Conservation (phyloP, 176 grass and related monocot species). For the Eleusine indica region DNA sequence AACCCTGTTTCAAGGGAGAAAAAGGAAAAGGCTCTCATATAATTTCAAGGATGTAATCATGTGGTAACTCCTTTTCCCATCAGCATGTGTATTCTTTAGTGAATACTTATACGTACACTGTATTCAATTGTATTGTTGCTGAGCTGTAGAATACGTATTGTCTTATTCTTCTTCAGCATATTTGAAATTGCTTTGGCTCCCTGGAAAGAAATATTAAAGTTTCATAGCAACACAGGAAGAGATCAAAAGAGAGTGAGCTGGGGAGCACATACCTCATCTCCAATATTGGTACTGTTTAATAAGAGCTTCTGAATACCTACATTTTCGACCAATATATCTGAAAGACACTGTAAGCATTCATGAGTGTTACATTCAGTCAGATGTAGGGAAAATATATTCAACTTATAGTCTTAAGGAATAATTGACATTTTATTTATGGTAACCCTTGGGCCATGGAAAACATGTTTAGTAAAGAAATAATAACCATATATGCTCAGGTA, state of each 20-base stretch:
- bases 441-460: constrained; percentile 6
- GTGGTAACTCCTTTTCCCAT: not conserved
- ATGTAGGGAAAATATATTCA: constrained; percentile 26
- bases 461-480: not conserved
- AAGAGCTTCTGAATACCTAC: constrained; percentile 90
- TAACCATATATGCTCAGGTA: not conserved
- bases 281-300: constrained; percentile 84
- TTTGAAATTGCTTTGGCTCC: constrained; percentile 85
- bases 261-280: constrained; percentile 70
- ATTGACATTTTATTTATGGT: not conserved
- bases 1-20: constrained; percentile 69
- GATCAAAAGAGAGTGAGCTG: not conserved
- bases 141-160: constrained; percentile 76
- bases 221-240: constrained; percentile 8
- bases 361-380: constrained; percentile 68
- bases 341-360: constrained; percentile 90
- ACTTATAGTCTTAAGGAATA: not conserved
- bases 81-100: constrained; percentile 11
- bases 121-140: constrained; percentile 96
- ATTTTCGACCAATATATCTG: constrained; percentile 90
- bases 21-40: constrained; percentile 26
- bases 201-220: constrained; percentile 50
- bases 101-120: constrained; percentile 59
- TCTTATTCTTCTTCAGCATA: constrained; percentile 89
- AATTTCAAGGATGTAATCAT: constrained; percentile 27